Percentiles rank a stretch among this genome's conserved stretches.
Conservation (phyloP, 2,329 filamentous ascomycete genomes). For the Thelonectria blattea region DNA sequence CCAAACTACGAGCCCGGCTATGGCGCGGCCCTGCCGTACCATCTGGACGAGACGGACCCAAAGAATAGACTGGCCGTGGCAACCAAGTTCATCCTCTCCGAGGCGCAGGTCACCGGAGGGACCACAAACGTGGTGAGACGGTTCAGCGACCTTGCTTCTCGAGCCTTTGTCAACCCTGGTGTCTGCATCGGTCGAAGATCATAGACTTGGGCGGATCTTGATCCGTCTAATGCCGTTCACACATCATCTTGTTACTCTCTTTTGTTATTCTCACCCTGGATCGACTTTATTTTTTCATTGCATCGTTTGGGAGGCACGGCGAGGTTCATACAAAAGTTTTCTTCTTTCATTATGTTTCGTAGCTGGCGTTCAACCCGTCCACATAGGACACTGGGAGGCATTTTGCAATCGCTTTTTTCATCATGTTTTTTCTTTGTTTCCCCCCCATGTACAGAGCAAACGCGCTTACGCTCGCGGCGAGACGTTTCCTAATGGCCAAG, state of each 20-base stretch:
- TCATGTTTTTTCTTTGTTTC: constrained; percentile 27
- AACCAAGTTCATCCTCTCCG: constrained; percentile 71
- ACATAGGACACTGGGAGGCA: constrained; percentile 25
- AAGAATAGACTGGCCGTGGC: constrained; percentile 72
- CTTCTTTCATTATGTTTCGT: constrained; percentile 25
- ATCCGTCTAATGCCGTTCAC: not conserved
- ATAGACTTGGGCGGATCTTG: constrained; percentile 15
- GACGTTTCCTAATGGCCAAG: constrained; percentile 27
- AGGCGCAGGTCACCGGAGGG: constrained; percentile 68
- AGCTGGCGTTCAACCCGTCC: constrained; percentile 34
- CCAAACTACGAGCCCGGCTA: constrained; percentile 67
- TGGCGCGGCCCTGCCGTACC: constrained; percentile 61
- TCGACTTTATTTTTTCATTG: constrained; percentile 19
- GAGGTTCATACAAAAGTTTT: constrained; percentile 39
- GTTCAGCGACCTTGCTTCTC: constrained; percentile 70
- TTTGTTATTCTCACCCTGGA: constrained; percentile 25
- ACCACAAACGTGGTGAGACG: constrained; percentile 75
- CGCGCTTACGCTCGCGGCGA: constrained; percentile 31
- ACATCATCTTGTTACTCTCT: constrained; percentile 19
- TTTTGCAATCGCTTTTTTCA: constrained; percentile 29
- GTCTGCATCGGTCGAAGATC: constrained; percentile 50
- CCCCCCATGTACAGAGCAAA: constrained; percentile 25
- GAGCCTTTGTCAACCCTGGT: constrained; percentile 63
- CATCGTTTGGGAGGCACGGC: constrained; percentile 45
- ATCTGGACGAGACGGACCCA: constrained; percentile 70